Evolutionary conservation across 257 asterid genomes (phyloP).

Genomic region (Ilex asprella): DNA sequence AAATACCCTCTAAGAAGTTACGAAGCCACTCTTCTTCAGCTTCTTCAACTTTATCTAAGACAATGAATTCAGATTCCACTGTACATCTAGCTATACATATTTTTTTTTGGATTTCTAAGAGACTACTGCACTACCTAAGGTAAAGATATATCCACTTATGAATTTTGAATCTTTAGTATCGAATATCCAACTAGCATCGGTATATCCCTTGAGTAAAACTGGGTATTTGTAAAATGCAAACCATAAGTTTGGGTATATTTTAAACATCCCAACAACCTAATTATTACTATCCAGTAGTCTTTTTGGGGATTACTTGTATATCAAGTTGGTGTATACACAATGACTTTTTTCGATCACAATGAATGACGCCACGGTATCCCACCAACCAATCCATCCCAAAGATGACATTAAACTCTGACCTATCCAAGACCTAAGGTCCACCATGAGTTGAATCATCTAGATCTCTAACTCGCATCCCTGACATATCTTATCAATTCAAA

Average conservation of each 20-base stretch:
- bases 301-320: background rate
- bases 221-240: background rate
- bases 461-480: too few species aligned
- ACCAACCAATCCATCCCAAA: too few species aligned
- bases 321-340: too few species aligned
- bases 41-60: background rate
- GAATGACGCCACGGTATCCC: too few species aligned
- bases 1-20: background rate
- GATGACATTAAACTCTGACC: too few species aligned
- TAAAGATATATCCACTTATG: background rate
- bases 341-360: too few species aligned
- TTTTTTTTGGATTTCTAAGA: background rate
- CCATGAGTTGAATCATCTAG: too few species aligned
- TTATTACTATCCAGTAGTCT: background rate
- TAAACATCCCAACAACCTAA: background rate
- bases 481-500: too few species aligned
- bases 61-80: background rate
- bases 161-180: background rate
- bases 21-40: background rate
- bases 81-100: background rate
- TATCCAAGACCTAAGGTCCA: too few species aligned
- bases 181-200: background rate
- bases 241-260: background rate
- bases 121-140: background rate
- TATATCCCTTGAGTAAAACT: background rate